phyloP scores from a whole-genome alignment of 1,284 basidiomycete species.

The Apiotrichum domesticum region DNA sequence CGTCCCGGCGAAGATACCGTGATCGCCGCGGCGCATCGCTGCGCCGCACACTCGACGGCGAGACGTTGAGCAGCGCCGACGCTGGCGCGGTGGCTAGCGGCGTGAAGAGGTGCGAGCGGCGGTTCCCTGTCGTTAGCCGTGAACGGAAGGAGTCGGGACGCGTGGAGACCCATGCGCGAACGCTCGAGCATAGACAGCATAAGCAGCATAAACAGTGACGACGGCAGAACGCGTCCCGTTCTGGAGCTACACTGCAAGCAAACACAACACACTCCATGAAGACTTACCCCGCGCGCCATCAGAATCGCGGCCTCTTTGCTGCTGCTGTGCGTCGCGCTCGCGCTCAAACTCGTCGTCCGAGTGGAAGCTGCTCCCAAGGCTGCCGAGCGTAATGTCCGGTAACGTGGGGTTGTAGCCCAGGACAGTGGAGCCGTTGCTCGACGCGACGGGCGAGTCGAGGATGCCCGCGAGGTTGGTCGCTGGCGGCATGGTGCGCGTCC shows the following conservation, averaged over 20 bases:
- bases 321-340: background rate
- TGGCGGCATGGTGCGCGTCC: slow-evolving; percentile 24
- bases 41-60: slow-evolving; percentile 33
- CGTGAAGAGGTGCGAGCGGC: slow-evolving; percentile 1
- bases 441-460: slow-evolving; percentile 32
- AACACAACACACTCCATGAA: background rate
- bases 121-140: background rate
- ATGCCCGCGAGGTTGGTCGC: slow-evolving; percentile 33
- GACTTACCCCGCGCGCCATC: background rate
- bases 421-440: slow-evolving; percentile 32
- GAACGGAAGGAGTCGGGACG: no score
- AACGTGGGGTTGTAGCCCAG: slow-evolving; percentile 25
- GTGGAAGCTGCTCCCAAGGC: slow-evolving; percentile 42
- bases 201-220: no score
- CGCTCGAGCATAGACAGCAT: no score
- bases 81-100: slow-evolving; percentile 9
- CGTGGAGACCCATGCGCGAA: no score
- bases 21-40: slow-evolving; percentile 26
- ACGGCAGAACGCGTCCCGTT: no score
- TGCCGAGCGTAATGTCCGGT: slow-evolving; percentile 45
- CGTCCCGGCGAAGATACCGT: slow-evolving; percentile 17
- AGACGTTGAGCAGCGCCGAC: slow-evolving; percentile 25
- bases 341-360: slow-evolving; percentile 26
- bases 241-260: background rate
- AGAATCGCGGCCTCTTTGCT: background rate